Base-by-base conservation (phyloP, 495 filamentous ascomycete genomes). In the Penicillium canescens region DNA sequence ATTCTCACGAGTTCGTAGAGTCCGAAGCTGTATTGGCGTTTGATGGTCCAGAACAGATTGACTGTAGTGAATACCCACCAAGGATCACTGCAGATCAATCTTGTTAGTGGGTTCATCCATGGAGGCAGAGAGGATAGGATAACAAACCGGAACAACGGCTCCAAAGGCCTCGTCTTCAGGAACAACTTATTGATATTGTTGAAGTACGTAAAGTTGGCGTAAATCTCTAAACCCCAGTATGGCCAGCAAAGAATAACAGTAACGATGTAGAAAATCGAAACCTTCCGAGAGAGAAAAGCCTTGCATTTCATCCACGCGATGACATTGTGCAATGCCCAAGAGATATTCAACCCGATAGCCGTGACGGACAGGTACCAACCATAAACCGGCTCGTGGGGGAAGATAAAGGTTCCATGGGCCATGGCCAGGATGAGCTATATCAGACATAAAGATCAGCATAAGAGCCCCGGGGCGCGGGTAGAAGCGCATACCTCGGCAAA, bases 11-110 rank as follows among this genome's bases (percentile, higher is more conserved):
- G 61, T 43, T 81, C 74, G 44, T 68, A 56, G 10, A 79, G 55
- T 10, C 71, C 67, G 48, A 84, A 78, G 42, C 73, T 70, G 59
- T 85, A 85, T 42, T 75, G 63, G 28, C 65, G 72, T 40, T 79
- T 78, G 55, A 85, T 82, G 26, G 72, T 78, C 60, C 73, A 82
- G 63, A 84, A 75, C 7, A 85, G 69, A 10, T 56, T 71, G 50
- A 70, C 44, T 4, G 71, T 76, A 1, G 78, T 83, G 62, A 78
- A 79, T 14, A 85, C 66, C 82, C 82, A 85, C 82, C 82, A 85
- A 0, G 82, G 82, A 52, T 85, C 82, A 4, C 79, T 79, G n/a
- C 33, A 41, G 21, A 24, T 3, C 24, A 16, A 37, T 6, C 3
- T 24, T 28, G 46, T 56, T 10, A 42, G 28, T 11, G 3, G 7